phyloP scores from a whole-genome alignment of 2,329 filamentous ascomycete genomes.

The Hypoxylon sp. region DNA sequence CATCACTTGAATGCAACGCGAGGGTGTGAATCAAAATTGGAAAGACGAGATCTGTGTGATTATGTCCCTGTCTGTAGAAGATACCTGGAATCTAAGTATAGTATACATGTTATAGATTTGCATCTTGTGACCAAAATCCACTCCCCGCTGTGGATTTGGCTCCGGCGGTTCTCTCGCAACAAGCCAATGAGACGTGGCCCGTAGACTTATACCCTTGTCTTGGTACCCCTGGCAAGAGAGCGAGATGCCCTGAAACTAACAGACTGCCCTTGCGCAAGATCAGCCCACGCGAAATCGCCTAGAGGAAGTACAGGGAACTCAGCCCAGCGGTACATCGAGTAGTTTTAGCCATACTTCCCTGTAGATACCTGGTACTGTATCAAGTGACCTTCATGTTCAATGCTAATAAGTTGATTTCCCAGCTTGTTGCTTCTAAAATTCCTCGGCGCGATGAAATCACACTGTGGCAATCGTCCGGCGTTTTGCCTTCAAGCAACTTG shows the following conservation, averaged over 20 bases:
- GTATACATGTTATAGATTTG: conserved; percentile 30
- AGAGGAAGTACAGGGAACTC: conserved; percentile 28
- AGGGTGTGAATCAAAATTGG: conserved; percentile 19
- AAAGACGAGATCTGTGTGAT: background rate
- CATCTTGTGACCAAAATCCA: conserved; percentile 37
- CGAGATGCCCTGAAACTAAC: conserved; percentile 32
- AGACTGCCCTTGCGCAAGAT: conserved; percentile 33
- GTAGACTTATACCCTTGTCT: conserved; percentile 14
- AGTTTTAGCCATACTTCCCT: background rate
- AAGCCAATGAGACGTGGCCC: conserved; percentile 24
- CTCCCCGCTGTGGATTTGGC: conserved; percentile 32
- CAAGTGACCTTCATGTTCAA: conserved; percentile 39
- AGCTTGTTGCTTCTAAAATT: conserved; percentile 24
- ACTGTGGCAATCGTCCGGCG: conserved; percentile 31
- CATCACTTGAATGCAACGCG: conserved; percentile 26
- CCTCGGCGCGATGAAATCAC: conserved; percentile 30
- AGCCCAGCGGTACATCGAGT: conserved; percentile 16
- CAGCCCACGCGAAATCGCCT: conserved; percentile 28
- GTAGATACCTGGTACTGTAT: conserved; percentile 9
- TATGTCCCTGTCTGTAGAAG: conserved; percentile 2
- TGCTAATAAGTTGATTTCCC: conserved; percentile 27
- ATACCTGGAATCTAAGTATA: conserved; percentile 25
- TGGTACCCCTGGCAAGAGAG: conserved; percentile 19
- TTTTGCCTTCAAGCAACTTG: conserved; percentile 21
- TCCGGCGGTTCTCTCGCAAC: conserved; percentile 26